These are phyloP conservation scores for Dissophora ornata DNA, from an alignment of 192 early-diverging fungal genomes.

Conservation along the genomic window DNA sequence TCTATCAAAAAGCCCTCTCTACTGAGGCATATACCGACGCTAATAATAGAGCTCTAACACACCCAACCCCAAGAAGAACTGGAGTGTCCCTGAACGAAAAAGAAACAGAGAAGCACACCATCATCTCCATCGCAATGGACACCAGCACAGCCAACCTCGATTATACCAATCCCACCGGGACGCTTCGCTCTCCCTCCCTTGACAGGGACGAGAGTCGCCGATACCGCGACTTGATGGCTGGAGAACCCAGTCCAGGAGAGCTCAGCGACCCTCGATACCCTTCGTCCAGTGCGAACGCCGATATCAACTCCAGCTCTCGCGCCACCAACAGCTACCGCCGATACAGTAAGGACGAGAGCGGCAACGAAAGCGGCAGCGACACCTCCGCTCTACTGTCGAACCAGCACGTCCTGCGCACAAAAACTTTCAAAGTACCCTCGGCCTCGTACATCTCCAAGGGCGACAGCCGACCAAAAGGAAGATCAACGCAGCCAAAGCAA, in stretches of 20 bases:
- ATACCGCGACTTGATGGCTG: constrained; percentile 9
- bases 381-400: constrained; percentile 37
- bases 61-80: no score
- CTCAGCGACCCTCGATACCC: not conserved
- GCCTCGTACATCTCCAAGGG: constrained; percentile 27
- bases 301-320: not conserved
- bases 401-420: not conserved
- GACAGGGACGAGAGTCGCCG: constrained; percentile 28
- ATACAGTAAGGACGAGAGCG: constrained; percentile 34
- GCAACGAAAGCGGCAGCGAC: constrained; percentile 41
- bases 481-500: constrained; percentile 20
- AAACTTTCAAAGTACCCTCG: constrained; percentile 24
- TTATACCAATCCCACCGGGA: not conserved
- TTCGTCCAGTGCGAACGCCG: not conserved
- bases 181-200: not conserved
- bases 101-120: not conserved
- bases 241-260: constrained; percentile 6
- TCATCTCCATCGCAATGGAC: constrained; percentile 3
- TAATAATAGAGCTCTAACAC: no score
- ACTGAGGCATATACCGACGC: no score
- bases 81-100: no score
- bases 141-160: not conserved
- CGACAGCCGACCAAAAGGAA: not conserved
- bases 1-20: no score
- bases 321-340: constrained; percentile 10